These are phyloP conservation scores for Saccharomyces hybrid DNA, from an alignment of 1,139 yeast genomes.

Conservation along the genomic window DNA sequence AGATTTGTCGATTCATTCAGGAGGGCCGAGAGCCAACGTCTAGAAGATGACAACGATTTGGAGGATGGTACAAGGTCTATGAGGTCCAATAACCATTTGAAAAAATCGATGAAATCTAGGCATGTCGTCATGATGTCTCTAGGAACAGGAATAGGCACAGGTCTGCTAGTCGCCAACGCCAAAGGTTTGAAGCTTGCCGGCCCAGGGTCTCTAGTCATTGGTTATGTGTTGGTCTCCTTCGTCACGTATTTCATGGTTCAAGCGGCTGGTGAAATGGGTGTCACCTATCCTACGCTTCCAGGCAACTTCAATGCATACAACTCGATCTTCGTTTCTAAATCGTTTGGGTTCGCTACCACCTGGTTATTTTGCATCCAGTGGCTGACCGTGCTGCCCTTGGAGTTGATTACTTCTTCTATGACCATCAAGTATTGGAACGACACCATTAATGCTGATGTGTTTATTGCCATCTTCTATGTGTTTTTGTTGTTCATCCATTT, in stretches of 20 bases:
- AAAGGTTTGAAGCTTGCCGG: slow-evolving; percentile 60
- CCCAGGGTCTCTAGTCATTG: slow-evolving; percentile 66
- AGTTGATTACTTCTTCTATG: slow-evolving; percentile 68
- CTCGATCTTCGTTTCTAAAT: slow-evolving; percentile 55
- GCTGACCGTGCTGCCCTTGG: slow-evolving; percentile 70
- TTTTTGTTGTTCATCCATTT: slow-evolving; percentile 48
- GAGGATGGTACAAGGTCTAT: slow-evolving; percentile 15
- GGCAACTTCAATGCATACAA: slow-evolving; percentile 72
- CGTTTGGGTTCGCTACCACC: slow-evolving; percentile 75
- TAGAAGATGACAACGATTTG: slow-evolving; percentile 11
- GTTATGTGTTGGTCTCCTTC: slow-evolving; percentile 58
- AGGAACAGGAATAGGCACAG: slow-evolving; percentile 81
- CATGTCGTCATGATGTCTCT: slow-evolving; percentile 65
- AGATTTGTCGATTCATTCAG: slow-evolving; percentile 25
- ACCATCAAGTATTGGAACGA: slow-evolving; percentile 60
- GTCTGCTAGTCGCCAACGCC: slow-evolving; percentile 69
- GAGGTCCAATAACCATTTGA: slow-evolving; percentile 26
- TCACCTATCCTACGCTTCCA: slow-evolving; percentile 61
- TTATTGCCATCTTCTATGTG: slow-evolving; percentile 53
- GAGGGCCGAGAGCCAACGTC: slow-evolving; percentile 13
- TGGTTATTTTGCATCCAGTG: slow-evolving; percentile 78
- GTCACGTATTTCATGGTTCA: slow-evolving; percentile 67
- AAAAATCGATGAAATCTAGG: slow-evolving; percentile 42
- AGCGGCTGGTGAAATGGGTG: slow-evolving; percentile 76
- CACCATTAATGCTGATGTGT: slow-evolving; percentile 52